phyloP scores from a whole-genome alignment of 805 yeast species.

The Ogataea wickerhamii region DNA sequence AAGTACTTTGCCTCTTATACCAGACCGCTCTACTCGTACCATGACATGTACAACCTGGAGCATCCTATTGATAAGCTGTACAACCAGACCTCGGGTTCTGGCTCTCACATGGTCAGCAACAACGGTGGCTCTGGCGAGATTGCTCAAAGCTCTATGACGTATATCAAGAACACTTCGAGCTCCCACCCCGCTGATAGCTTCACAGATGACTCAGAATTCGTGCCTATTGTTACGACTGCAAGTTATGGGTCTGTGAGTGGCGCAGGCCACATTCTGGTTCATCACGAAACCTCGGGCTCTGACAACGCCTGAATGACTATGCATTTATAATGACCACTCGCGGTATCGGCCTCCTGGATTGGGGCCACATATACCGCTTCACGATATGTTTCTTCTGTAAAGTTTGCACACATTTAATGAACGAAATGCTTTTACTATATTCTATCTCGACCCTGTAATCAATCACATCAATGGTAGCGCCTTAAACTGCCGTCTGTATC shows the following conservation, averaged over 20 bases:
- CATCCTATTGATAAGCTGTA: slow-evolving; percentile 18
- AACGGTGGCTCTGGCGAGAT: slow-evolving; percentile 30
- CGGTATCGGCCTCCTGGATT: background rate
- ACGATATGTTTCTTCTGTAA: background rate
- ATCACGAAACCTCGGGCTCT: too few relatives aligned
- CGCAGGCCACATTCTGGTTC: slow-evolving; percentile 22
- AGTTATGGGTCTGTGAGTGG: slow-evolving; percentile 23
- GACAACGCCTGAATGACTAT: too few relatives aligned
- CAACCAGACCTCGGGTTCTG: slow-evolving; percentile 11
- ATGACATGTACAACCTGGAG: slow-evolving; percentile 25
- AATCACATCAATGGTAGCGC: slow-evolving; percentile 7
- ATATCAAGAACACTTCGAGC: slow-evolving; percentile 25
- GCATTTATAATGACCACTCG: background rate
- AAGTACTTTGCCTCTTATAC: slow-evolving; percentile 27
- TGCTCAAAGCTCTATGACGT: slow-evolving; percentile 27
- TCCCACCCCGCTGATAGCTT: slow-evolving; percentile 6
- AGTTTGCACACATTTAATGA: too few relatives aligned
- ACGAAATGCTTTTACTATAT: too few relatives aligned
- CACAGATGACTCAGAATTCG: slow-evolving; percentile 21
- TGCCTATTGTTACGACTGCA: slow-evolving; percentile 29
- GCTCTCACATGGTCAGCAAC: slow-evolving; percentile 22
- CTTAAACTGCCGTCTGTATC: slow-evolving; percentile 4
- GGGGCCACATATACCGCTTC: background rate
- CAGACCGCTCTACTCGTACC: slow-evolving; percentile 20
- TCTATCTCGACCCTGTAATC: too few relatives aligned